Percentiles rank a stretch among this genome's conserved stretches.
Conservation (phyloP, 495 filamentous ascomycete genomes). For the Penicillium paxilli region DNA sequence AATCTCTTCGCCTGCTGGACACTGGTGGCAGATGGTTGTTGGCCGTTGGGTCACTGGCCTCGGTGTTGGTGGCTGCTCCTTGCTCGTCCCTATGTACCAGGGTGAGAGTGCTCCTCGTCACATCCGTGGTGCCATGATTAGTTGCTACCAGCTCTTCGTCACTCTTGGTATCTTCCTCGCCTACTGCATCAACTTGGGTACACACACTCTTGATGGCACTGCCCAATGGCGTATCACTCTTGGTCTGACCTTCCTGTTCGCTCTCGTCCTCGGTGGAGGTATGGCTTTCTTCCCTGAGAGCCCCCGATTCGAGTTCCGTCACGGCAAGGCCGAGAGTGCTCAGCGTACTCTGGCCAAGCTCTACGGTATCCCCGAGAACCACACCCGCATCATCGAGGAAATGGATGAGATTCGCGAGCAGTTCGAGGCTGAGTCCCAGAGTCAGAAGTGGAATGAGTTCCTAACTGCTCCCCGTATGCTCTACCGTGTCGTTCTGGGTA, state of each 20-base stretch:
- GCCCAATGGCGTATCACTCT: conserved; percentile 78
- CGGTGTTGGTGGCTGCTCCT: conserved; percentile 68
- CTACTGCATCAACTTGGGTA: conserved; percentile 78
- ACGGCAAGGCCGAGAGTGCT: conserved; percentile 62
- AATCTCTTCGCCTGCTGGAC: conserved; percentile 51
- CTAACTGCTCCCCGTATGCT: conserved; percentile 71
- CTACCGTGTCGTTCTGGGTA: conserved; percentile 67
- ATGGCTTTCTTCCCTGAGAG: conserved; percentile 72
- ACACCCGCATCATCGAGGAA: conserved; percentile 64
- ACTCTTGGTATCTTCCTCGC: conserved; percentile 82
- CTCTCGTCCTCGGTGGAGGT: conserved; percentile 69
- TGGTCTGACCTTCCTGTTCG: conserved; percentile 74
- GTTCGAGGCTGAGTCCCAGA: conserved; percentile 53
- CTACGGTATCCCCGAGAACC: conserved; percentile 68
- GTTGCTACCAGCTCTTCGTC: conserved; percentile 84
- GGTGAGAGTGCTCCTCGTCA: conserved; percentile 66
- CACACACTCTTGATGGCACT: conserved; percentile 45
- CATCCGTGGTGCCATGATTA: conserved; percentile 66
- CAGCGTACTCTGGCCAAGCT: conserved; percentile 65
- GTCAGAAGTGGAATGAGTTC: conserved; percentile 66
- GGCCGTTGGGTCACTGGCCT: conserved; percentile 62
- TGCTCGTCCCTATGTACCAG: conserved; percentile 73
- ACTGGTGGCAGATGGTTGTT: conserved; percentile 56
- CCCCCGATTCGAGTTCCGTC: conserved; percentile 67
- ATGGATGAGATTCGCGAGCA: conserved; percentile 65